Base-by-base conservation (phyloP, 257 asterid species). In the Nemophila menziesii region DNA sequence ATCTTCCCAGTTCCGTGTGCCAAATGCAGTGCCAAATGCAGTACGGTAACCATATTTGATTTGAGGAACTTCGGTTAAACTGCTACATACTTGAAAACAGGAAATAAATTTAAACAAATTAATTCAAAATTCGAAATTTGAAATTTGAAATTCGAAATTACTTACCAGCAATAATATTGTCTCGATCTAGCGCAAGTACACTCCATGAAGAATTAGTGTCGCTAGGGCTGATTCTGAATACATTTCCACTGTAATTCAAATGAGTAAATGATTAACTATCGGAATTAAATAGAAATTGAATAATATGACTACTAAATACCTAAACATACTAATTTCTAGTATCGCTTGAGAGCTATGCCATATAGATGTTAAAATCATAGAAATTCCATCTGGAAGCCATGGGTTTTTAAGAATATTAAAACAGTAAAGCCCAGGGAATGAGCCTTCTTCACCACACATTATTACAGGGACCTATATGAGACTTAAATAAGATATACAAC, bases 351-450 rank as follows among this genome's bases (percentile, higher is more conserved):
- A 43, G 67, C 94, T 81, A 19, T 92, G 79, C 98, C 98, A 85
- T n/a, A 60, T 16, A 38, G 96, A 78, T 18, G 94, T 70, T 54
- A 85, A 55, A 61, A 85, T 67, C 61, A 90, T 43, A 14, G 92
- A 80, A 44, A 38, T 60, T 48, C 93, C 96, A 71, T 90, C 94
- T 20, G 96, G 85, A 49, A 85, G 93, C 96, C 96, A 90, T 20
- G 99, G 84, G 15, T 71, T 57, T 22, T 58, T 43, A 23, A 74
- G 78, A 53, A 77, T 23, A 39, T 61, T 73, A 6, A 64, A 58
- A 54, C 60, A 64, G 56, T 85, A 85, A 46, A 90, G 60, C 50
- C 99, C 99, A 8, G 96, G 99, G 69, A 90, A 85, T 42, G 74
- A 50, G 54, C 79, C 94, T 41, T 79, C 86, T 24, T 70, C 81